phyloP scores from a whole-genome alignment of 2,329 filamentous ascomycete species.

The Colletotrichum sp. region DNA sequence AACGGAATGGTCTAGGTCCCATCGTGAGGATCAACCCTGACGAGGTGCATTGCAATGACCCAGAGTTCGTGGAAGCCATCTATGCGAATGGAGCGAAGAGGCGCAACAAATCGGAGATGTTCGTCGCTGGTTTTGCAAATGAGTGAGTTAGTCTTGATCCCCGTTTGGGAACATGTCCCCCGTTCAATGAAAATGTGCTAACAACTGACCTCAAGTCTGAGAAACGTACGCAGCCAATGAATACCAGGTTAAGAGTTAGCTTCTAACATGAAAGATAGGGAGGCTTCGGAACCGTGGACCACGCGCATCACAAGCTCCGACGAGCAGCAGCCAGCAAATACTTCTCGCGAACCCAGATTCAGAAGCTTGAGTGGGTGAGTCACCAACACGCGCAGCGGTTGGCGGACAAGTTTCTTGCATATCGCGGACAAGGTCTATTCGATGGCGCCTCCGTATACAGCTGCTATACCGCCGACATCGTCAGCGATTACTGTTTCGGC shows the following conservation, averaged over 20 bases:
- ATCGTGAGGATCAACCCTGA: constrained; percentile 42
- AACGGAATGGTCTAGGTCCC: constrained; percentile 25
- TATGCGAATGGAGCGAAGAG: constrained; percentile 27
- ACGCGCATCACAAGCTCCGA: constrained; percentile 34
- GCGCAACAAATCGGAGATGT: background rate
- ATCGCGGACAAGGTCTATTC: constrained; percentile 25
- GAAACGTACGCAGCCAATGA: background rate
- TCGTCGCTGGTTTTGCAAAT: background rate
- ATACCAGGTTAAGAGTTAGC: background rate
- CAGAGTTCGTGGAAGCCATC: constrained; percentile 37
- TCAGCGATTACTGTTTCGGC: constrained; percentile 39
- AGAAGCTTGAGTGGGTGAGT: background rate
- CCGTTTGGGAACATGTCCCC: background rate
- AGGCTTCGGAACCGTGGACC: constrained; percentile 32
- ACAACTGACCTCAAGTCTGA: background rate
- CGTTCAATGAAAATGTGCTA: background rate
- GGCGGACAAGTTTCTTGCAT: background rate
- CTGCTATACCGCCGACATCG: constrained; percentile 40
- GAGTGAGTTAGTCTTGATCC: background rate
- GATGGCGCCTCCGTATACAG: constrained; percentile 38
- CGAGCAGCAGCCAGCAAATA: constrained; percentile 32
- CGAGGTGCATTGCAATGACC: constrained; percentile 40
- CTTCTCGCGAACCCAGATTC: constrained; percentile 30
- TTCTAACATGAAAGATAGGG: background rate
- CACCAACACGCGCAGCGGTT: background rate